Conservation (phyloP, 441 rosid species). For the Hura crepitans region DNA sequence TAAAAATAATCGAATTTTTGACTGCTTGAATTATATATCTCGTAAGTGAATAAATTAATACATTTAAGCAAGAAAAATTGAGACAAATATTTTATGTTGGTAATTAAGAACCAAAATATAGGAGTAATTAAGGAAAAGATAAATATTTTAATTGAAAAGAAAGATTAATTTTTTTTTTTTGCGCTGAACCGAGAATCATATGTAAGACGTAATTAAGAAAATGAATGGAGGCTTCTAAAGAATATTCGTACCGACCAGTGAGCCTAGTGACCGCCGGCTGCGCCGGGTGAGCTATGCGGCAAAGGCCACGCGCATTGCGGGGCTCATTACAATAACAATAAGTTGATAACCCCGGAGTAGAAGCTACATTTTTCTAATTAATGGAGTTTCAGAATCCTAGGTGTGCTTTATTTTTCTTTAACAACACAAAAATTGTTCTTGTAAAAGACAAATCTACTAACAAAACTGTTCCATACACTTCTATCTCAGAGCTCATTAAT, state of each 20-base stretch:
- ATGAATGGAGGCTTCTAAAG: slow-evolving; percentile 33
- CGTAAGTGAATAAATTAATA: too few relatives aligned
- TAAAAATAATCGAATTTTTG: too few relatives aligned
- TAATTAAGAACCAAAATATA: too few relatives aligned
- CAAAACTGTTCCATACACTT: not conserved
- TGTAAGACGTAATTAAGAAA: slow-evolving; percentile 10
- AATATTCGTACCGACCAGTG: slow-evolving; percentile 17
- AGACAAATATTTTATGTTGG: too few relatives aligned
- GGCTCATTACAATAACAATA: slow-evolving; percentile 28
- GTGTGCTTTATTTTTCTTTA: too few relatives aligned
- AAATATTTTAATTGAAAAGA: too few relatives aligned
- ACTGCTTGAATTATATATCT: too few relatives aligned
- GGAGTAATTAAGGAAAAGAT: too few relatives aligned
- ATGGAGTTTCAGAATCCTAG: slow-evolving; percentile 12
- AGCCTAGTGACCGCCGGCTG: slow-evolving; percentile 16
- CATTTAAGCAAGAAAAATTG: too few relatives aligned
- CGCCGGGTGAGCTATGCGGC: slow-evolving; percentile 24
- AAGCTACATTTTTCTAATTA: not conserved
- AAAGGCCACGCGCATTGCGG: slow-evolving; percentile 22
- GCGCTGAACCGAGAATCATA: not conserved
- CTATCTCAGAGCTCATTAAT: too few relatives aligned
- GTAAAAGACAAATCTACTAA: not conserved
- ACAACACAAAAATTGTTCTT: not conserved
- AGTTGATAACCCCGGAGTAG: slow-evolving; percentile 2
- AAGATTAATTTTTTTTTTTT: too few relatives aligned